Base-by-base conservation (phyloP, 2,329 filamentous ascomycete genomes). In the Raffaelea deltoideospora region DNA sequence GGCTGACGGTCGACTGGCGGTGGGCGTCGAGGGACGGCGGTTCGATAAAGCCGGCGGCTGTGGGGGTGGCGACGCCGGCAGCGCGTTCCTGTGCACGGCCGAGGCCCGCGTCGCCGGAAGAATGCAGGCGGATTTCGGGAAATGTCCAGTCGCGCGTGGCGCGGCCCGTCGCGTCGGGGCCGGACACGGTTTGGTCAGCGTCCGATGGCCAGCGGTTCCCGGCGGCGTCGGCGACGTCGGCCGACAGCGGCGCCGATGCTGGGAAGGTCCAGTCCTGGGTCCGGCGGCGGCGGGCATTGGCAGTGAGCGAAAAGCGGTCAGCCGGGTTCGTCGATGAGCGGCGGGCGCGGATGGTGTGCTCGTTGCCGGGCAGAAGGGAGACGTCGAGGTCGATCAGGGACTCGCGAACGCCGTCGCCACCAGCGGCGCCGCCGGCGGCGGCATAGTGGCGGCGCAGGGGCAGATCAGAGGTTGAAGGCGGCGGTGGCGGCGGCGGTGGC, bases 331-430 rank as follows among this genome's bases (percentile, higher is more conserved):
- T 63, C 64, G 38, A 63, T 62, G 4, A 51, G 50, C n/a, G 50
- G 48, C 24, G 62, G 41, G 58, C 57, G 37, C 61, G 61, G 37
- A 66, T 66, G 31, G 72, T 66, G 40, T 62, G 58, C 2, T 65
- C 58, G 34, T 61, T 65, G 31, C 70, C 65, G 40, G 61, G 58
- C 1, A 66, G 64, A 23, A 53, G 52, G 27, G 71, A 76, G 3
- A 63, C 67, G 43, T 76, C 74, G 5, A 78, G 61, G 45, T 79
- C 73, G 40, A 79, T 79, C 17, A 78, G 60, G 0, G 72, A 76
- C 48, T 78, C 72, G 36, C 69, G 58, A 15, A 76, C 63, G 3
- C 66, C 50, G 44, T 61, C 47, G 52, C 60, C 64, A n/a, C n/a
- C n/a, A n/a, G n/a, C n/a, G n/a, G n/a, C n/a, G n/a, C n/a, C n/a